Conservation (phyloP, 1,284 basidiomycete species). For the Cerrena zonata region DNA sequence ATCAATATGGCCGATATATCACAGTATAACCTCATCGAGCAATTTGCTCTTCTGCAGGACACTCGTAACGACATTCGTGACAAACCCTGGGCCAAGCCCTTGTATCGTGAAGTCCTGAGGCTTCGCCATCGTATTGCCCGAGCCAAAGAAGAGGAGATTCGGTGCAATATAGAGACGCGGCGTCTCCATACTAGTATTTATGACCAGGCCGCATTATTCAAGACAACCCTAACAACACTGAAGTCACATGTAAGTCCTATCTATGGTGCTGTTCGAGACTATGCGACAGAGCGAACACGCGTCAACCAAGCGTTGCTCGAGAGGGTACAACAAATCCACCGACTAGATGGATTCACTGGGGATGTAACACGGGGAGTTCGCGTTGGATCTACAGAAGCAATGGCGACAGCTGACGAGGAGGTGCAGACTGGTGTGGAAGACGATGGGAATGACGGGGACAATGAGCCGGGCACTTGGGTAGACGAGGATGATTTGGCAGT, state of each 20-base stretch:
- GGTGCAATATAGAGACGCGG: constrained; percentile 27
- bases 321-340: background rate
- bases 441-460: too few species aligned
- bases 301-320: background rate
- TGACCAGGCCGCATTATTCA: background rate
- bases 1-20: constrained; percentile 27
- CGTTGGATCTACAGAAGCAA: too few species aligned
- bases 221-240: background rate
- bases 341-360: background rate
- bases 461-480: too few species aligned
- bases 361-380: background rate
- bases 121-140: constrained; percentile 22
- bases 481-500: too few species aligned
- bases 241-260: background rate
- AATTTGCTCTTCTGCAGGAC: too few species aligned
- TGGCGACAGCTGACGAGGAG: too few species aligned
- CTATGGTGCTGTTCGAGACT: background rate
- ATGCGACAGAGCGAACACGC: background rate
- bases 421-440: too few species aligned
- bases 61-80: too few species aligned
- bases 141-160: constrained; percentile 28
- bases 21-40: constrained; percentile 9
- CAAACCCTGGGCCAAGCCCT: too few species aligned
- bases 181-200: constrained; percentile 8
- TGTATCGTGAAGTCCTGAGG: constrained; percentile 19